phyloP scores from a whole-genome alignment of 2,329 filamentous ascomycete genomes.

The Fusarium piperis region DNA sequence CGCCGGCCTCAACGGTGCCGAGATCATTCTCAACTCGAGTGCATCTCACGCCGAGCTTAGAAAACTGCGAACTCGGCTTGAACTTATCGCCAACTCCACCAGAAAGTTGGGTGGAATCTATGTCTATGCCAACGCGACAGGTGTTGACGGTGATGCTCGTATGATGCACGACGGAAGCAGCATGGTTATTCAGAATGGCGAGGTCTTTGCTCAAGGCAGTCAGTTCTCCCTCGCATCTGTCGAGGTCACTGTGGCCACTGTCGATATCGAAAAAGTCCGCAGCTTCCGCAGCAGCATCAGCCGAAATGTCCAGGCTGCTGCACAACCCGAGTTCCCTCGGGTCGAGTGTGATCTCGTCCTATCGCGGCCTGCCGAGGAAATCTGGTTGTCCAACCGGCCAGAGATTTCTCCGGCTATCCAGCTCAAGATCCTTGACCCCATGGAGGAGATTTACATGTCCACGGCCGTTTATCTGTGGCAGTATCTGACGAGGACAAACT shows the following conservation, averaged over 20 bases:
- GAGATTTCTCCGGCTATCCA: slow-evolving; percentile 39
- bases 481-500: slow-evolving; percentile 47
- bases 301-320: slow-evolving; percentile 66
- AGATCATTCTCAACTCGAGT: slow-evolving; percentile 75
- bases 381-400: not conserved
- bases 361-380: slow-evolving; percentile 11
- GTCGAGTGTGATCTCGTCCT: slow-evolving; percentile 46
- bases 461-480: slow-evolving; percentile 48
- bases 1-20: slow-evolving; percentile 63
- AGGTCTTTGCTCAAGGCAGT: slow-evolving; percentile 64
- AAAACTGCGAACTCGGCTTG: slow-evolving; percentile 72
- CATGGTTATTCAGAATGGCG: slow-evolving; percentile 56
- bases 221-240: slow-evolving; percentile 65
- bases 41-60: slow-evolving; percentile 69
- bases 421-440: slow-evolving; percentile 40
- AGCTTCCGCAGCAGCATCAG: slow-evolving; percentile 65
- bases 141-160: not conserved
- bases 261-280: slow-evolving; percentile 77
- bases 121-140: slow-evolving; percentile 48
- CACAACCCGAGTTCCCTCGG: slow-evolving; percentile 44
- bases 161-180: slow-evolving; percentile 61
- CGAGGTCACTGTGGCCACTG: slow-evolving; percentile 66
- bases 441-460: slow-evolving; percentile 47
- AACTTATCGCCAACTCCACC: slow-evolving; percentile 73
- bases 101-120: slow-evolving; percentile 69